Conservation (phyloP, 2,329 filamentous ascomycete species). For the Botryosphaeria agaves region DNA sequence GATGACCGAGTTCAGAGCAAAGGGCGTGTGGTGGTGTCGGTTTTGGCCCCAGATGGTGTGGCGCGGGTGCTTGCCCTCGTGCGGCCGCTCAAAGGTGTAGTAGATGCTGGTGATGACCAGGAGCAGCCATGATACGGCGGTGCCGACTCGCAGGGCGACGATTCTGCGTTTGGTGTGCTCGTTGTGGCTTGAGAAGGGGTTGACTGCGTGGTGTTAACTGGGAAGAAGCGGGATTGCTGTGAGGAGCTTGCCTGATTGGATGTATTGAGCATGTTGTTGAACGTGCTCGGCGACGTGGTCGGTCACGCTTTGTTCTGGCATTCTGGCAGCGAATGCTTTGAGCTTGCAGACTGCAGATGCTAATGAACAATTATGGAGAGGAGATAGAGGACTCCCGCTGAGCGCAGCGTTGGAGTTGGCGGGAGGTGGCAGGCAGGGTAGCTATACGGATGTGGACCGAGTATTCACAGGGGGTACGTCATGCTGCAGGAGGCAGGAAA, state of each 20-base stretch:
- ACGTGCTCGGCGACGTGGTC: too few relatives aligned
- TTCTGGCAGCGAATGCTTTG: too few relatives aligned
- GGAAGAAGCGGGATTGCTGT: background rate
- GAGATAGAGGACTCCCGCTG: too few relatives aligned
- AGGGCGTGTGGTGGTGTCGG: constrained; percentile 47
- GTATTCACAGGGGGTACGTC: too few relatives aligned
- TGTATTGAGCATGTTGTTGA: too few relatives aligned
- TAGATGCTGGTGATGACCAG: constrained; percentile 56
- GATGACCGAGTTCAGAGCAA: constrained; percentile 50
- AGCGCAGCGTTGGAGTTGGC: too few relatives aligned
- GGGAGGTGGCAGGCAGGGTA: too few relatives aligned
- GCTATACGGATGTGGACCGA: too few relatives aligned
- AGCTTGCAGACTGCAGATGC: too few relatives aligned
- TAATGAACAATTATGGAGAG: too few relatives aligned
- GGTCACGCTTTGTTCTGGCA: too few relatives aligned
- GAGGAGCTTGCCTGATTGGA: background rate
- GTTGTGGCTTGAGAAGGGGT: constrained; percentile 60
- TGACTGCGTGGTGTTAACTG: constrained; percentile 30
- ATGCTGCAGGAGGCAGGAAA: too few relatives aligned
- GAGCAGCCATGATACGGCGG: constrained; percentile 56
- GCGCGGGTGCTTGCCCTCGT: constrained; percentile 37
- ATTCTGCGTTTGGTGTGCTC: constrained; percentile 44
- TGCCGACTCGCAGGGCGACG: constrained; percentile 58
- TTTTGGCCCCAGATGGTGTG: constrained; percentile 63
- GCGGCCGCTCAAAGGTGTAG: constrained; percentile 48